phyloP scores from a whole-genome alignment of 2,329 filamentous ascomycete genomes.

The Lachnellula willkommii region DNA sequence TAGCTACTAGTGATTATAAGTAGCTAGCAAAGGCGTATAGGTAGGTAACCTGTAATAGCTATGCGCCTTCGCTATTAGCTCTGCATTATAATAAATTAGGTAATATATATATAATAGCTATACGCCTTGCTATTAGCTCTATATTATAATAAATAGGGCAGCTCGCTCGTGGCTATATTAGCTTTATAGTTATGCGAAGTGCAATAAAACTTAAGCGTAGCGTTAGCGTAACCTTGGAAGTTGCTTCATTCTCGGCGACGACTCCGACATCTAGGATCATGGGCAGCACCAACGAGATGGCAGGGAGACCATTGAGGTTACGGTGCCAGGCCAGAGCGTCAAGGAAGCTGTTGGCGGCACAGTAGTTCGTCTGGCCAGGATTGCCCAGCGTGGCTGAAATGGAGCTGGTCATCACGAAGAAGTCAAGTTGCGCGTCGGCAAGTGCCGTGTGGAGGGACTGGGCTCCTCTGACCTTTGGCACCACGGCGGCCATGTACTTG shows the following conservation, averaged over 20 bases:
- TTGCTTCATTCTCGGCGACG: slow-evolving; percentile 31
- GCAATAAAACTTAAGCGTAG: no score
- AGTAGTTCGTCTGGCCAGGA: slow-evolving; percentile 34
- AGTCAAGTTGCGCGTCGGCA: slow-evolving; percentile 28
- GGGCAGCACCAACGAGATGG: slow-evolving; percentile 24
- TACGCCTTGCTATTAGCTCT: no score
- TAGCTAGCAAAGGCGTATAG: no score
- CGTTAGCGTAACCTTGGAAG: no score
- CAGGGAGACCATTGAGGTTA: slow-evolving; percentile 23
- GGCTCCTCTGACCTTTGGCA: slow-evolving; percentile 31
- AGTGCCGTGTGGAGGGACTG: slow-evolving; percentile 13
- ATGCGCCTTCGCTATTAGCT: no score
- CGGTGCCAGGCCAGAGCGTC: slow-evolving; percentile 32
- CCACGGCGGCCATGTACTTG: slow-evolving; percentile 29
- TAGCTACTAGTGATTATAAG: no score
- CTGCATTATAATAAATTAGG: no score
- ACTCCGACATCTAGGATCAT: slow-evolving; percentile 35
- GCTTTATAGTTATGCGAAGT: no score
- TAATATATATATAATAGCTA: no score
- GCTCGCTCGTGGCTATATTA: no score
- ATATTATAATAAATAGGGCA: no score
- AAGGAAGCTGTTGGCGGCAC: slow-evolving; percentile 34
- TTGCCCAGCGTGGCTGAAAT: slow-evolving; percentile 29
- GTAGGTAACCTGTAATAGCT: no score
- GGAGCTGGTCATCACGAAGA: slow-evolving; percentile 33